These are phyloP conservation scores for Kluyveromyces aestuarii DNA, from an alignment of 805 yeast genomes.

Conservation along the genomic window DNA sequence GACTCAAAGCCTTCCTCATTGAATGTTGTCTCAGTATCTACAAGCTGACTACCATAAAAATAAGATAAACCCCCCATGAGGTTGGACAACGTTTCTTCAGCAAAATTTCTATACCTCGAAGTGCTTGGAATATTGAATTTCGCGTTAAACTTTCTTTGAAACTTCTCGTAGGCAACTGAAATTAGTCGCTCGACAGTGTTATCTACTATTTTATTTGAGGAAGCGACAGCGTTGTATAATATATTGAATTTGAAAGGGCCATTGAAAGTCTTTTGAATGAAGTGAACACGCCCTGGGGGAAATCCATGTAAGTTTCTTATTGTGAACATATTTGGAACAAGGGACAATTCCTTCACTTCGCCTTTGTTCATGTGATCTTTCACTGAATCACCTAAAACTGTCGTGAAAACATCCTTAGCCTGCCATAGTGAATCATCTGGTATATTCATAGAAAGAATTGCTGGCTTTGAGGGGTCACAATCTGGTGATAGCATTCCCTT, in stretches of 20 bases:
- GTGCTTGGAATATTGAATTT: slow-evolving; percentile 40
- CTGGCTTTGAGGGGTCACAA: slow-evolving; percentile 50
- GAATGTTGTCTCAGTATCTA: slow-evolving; percentile 60
- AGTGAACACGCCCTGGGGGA: slow-evolving; percentile 65
- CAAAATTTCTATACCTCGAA: slow-evolving; percentile 44
- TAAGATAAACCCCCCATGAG: slow-evolving; percentile 86
- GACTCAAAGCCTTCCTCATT: slow-evolving; percentile 64
- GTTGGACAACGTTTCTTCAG: slow-evolving; percentile 71
- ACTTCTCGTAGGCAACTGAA: slow-evolving; percentile 14
- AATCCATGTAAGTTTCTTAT: slow-evolving; percentile 51
- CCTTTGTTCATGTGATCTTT: slow-evolving; percentile 28
- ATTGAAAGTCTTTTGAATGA: slow-evolving; percentile 63
- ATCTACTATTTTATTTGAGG: slow-evolving; percentile 33
- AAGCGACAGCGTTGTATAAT: slow-evolving; percentile 40
- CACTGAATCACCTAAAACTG: slow-evolving; percentile 64
- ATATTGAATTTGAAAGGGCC: slow-evolving; percentile 74
- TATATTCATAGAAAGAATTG: slow-evolving; percentile 57
- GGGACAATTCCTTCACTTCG: slow-evolving; percentile 19
- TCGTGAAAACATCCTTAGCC: slow-evolving; percentile 65
- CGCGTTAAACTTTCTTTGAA: slow-evolving; percentile 37
- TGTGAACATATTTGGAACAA: slow-evolving; percentile 37
- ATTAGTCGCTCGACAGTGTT: slow-evolving; percentile 17
- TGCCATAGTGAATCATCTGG: slow-evolving; percentile 71
- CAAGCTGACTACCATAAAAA: slow-evolving; percentile 73
- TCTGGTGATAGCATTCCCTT: slow-evolving; percentile 29